Base-by-base conservation (phyloP, 108 stramenopile genomes). In the Conticribra guillardii region DNA sequence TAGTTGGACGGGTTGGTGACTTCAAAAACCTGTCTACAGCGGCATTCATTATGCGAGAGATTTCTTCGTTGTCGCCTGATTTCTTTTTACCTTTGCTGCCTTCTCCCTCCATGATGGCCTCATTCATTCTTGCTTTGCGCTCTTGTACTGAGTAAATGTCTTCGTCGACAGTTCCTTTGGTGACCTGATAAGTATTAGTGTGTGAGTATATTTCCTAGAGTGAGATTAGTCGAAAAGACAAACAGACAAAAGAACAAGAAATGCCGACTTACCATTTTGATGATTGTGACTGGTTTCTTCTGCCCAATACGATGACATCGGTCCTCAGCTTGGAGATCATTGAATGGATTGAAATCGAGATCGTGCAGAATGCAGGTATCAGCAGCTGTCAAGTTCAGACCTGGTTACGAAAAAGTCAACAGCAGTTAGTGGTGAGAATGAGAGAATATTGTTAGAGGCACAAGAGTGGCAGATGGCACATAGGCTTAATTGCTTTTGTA, bases 291-390 rank as follows among this genome's bases (percentile, higher is more conserved):
- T 22, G 85, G 83, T 57, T 85, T 85, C 51, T 75, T 89, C 59
- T 93, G 92, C 29, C 92, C 92, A 55, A 90, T 93, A n/a, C 91
- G 79, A 81, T 76, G 74, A 23, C 78, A 76, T 30, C 64, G 62
- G 67, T 96, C 93, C 86, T 96, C 91, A 15, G 98, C 98, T 65
- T 99, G 98, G 50, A 88, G 69, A 79, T 99, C 99, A 57, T 94
- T 95, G 79, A 95, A 92, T 9, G 98, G 98, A 71, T 98, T 98
- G 83, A 97, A 98, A 76, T 97, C 96, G 24, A 93, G 69, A 83
- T 99, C 99, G 76, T 97, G 95, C 31, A 99, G 81, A 49, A 99
- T 97, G 60, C 98, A 97, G 0, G 92, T 93, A 79, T 98, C 96
- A 0, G 98, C 98, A 15, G 91, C 81, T 5, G 97, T 93, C 49